Evolutionary conservation across 1,284 basidiomycete genomes (phyloP).

Genomic region (Ceratorhiza oryzae-sativae): DNA sequence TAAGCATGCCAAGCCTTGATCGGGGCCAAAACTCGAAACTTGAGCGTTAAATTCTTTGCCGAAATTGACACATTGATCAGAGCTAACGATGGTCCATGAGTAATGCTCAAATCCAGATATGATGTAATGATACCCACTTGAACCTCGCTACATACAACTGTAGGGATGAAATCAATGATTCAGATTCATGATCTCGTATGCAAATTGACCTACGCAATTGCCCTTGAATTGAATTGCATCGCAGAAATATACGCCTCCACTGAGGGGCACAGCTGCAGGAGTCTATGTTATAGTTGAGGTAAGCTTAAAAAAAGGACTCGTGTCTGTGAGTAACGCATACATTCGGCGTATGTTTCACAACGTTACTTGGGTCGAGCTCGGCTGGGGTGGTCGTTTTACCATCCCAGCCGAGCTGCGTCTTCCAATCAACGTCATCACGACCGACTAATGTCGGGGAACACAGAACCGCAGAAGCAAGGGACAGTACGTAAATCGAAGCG

Average conservation of each 20-base stretch:
- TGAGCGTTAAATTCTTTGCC: constrained; percentile 31
- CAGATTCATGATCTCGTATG: no score
- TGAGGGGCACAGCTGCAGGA: constrained; percentile 10
- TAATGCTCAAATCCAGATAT: not conserved
- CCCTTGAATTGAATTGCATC: not conserved
- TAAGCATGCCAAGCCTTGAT: constrained; percentile 4
- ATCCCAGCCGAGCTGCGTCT: constrained; percentile 18
- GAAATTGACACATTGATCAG: constrained; percentile 31
- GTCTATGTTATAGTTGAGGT: not conserved
- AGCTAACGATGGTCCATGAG: not conserved
- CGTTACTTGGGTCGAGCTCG: constrained; percentile 34
- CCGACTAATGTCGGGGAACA: not conserved
- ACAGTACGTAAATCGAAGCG: constrained; percentile 16
- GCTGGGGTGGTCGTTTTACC: constrained; percentile 25
- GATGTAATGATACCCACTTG: not conserved
- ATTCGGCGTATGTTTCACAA: constrained; percentile 10
- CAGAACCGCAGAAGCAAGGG: not conserved
- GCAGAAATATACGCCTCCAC: constrained; percentile 33
- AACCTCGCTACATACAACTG: constrained; percentile 21
- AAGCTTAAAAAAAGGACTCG: not conserved
- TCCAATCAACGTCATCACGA: constrained; percentile 33
- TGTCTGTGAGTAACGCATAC: not conserved
- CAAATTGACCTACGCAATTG: constrained; percentile 5
- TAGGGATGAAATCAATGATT: no score
- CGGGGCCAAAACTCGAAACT: constrained; percentile 23